Percentiles rank a stretch among this genome's conserved stretches.
Conservation (phyloP, 169 alveolate genomes). For the Cyclospora cayetanensis region DNA sequence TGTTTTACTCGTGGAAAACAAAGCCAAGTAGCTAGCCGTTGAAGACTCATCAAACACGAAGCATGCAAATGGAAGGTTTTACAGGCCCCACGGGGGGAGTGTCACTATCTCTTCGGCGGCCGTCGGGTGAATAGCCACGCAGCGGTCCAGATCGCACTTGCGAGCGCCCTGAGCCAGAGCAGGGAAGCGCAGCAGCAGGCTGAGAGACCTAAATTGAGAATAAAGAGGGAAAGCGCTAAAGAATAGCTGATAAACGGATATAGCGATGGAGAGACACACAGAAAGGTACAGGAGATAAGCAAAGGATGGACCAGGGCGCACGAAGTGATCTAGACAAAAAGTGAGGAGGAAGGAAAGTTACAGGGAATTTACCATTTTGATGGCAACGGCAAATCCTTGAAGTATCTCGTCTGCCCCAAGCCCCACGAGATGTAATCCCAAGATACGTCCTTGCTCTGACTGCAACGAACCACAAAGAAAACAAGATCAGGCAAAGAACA, state of each 20-base stretch:
- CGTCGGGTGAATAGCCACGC: slow-evolving; percentile 91
- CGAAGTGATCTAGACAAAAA: background rate
- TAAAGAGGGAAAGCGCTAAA: background rate
- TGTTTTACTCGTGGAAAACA: no score
- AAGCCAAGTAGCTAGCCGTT: no score
- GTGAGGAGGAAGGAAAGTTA: background rate
- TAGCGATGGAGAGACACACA: background rate
- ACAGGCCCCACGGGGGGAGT: slow-evolving; percentile 79
- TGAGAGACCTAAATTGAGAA: background rate
- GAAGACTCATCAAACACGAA: background rate
- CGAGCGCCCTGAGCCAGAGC: slow-evolving; percentile 81
- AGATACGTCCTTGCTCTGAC: slow-evolving; percentile 81
- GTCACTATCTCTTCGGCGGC: slow-evolving; percentile 91
- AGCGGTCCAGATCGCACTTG: slow-evolving; percentile 85
- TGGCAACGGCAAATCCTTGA: slow-evolving; percentile 92
- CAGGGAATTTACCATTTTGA: slow-evolving; percentile 79
- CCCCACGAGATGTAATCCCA: slow-evolving; percentile 90
- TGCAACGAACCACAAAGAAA: slow-evolving; percentile 81
- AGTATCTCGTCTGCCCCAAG: slow-evolving; percentile 90
- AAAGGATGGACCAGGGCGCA: background rate
- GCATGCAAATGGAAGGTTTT: no score
- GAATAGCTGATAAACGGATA: background rate
- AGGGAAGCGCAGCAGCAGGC: background rate
- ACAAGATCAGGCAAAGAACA: slow-evolving; percentile 79
- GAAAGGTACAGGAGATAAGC: slow-evolving; percentile 3